Percentiles rank a stretch among this genome's conserved stretches.
Conservation (phyloP, 805 yeast genomes). For the Cyberlindnera galapagoensis region DNA sequence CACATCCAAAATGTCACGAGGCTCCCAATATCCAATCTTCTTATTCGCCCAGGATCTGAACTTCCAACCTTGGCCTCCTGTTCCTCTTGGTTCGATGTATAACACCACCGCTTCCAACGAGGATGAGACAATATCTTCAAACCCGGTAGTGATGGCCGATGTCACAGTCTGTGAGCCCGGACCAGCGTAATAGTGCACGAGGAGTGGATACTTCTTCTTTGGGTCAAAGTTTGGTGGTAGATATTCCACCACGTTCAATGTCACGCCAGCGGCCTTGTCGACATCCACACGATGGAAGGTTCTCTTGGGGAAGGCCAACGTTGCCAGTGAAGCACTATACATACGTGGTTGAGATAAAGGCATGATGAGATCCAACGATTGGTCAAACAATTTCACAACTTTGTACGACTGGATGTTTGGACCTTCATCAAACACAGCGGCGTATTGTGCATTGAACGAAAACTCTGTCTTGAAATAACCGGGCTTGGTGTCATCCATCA, state of each 20-base stretch:
- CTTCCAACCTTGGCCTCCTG: slow-evolving; percentile 78
- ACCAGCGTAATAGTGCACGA: slow-evolving; percentile 94
- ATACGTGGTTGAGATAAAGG: slow-evolving; percentile 9
- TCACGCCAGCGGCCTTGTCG: slow-evolving; percentile 40
- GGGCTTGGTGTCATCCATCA: slow-evolving; percentile 45
- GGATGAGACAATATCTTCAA: slow-evolving; percentile 71
- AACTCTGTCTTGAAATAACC: slow-evolving; percentile 67
- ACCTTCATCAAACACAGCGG: slow-evolving; percentile 60
- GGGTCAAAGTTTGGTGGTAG: slow-evolving; percentile 67
- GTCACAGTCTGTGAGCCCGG: slow-evolving; percentile 87
- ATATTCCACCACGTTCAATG: slow-evolving; percentile 66
- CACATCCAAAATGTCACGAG: slow-evolving; percentile 78
- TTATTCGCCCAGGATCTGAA: slow-evolving; percentile 78
- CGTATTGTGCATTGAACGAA: slow-evolving; percentile 66
- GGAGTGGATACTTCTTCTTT: slow-evolving; percentile 58
- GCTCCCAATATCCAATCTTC: slow-evolving; percentile 76
- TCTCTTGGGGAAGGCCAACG: slow-evolving; percentile 50
- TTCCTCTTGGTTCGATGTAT: slow-evolving; percentile 95
- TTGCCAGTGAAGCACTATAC: slow-evolving; percentile 6
- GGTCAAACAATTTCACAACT: slow-evolving; percentile 42
- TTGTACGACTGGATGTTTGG: slow-evolving; percentile 73
- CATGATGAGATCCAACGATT: not conserved
- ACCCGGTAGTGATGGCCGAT: slow-evolving; percentile 51
- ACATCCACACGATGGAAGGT: slow-evolving; percentile 40
- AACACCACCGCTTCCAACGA: slow-evolving; percentile 79